Conservation (phyloP, 345 rosid species). For the Camelina neglecta region DNA sequence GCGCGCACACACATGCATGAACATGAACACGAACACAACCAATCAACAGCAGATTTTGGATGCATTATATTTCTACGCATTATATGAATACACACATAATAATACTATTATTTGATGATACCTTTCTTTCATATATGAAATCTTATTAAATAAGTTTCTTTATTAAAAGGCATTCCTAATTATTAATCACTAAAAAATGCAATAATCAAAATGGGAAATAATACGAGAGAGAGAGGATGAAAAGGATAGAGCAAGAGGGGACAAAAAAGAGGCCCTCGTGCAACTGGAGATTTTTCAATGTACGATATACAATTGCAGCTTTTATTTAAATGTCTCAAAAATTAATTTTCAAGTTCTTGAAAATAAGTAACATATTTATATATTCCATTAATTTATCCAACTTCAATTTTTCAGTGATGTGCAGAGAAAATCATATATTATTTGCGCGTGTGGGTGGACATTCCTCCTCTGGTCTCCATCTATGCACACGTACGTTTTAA, state of each 20-base stretch:
- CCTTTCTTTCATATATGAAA: background rate
- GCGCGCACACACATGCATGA: constrained; percentile 31
- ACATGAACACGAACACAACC: constrained; percentile 34
- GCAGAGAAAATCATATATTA: constrained; percentile 38
- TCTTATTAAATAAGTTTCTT: background rate
- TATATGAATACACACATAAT: constrained; percentile 5
- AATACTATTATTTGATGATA: background rate
- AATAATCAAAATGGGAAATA: constrained; percentile 25
- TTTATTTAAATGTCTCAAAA: constrained; percentile 29
- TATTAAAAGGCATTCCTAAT: background rate
- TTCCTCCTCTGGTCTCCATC: constrained; percentile 45
- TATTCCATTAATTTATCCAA: constrained; percentile 15
- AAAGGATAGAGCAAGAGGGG: constrained; percentile 44
- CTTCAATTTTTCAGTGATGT: constrained; percentile 36
- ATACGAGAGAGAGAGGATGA: constrained; percentile 34
- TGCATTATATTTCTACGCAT: constrained; percentile 26
- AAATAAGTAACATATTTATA: constrained; percentile 4
- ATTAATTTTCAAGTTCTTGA: constrained; percentile 10
- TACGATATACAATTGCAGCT: constrained; percentile 45
- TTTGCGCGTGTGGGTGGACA: constrained; percentile 61
- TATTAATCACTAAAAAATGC: constrained; percentile 16
- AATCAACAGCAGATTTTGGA: constrained; percentile 37
- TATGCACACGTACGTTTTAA: constrained; percentile 42
- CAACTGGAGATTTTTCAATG: constrained; percentile 56
- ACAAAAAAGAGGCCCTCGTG: constrained; percentile 86